Evolutionary conservation across 1,139 yeast species (phyloP).

Genomic region (Kazachstania sp.): DNA sequence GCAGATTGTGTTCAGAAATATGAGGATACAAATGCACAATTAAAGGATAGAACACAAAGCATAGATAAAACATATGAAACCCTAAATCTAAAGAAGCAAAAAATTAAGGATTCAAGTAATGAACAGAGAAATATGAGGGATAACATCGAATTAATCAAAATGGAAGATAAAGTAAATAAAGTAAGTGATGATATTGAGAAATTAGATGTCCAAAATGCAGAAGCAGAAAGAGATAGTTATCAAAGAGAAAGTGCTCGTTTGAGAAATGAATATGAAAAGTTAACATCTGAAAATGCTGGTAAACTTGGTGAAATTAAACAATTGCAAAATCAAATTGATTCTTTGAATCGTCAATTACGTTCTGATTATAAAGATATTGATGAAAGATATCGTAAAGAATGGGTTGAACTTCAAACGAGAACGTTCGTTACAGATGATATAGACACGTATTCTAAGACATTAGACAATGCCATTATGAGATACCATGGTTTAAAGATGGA

Average conservation of each 20-base stretch:
- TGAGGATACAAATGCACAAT: conserved; percentile 12
- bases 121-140: conserved; percentile 48
- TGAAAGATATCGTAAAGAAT: conserved; percentile 54
- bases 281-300: conserved; percentile 66
- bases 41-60: conserved; percentile 12
- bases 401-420: conserved; percentile 71
- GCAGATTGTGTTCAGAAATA: conserved; percentile 12
- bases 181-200: conserved; percentile 35
- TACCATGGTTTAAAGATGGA: conserved; percentile 88
- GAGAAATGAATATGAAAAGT: conserved; percentile 45
- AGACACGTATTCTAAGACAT: conserved; percentile 70
- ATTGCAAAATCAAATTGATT: conserved; percentile 59
- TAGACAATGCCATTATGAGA: conserved; percentile 90
- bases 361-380: conserved; percentile 68
- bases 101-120: conserved; percentile 41
- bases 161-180: conserved; percentile 32
- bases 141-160: conserved; percentile 43
- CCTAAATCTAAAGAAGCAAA: conserved; percentile 31
- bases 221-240: conserved; percentile 52
- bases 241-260: conserved; percentile 49
- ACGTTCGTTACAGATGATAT: conserved; percentile 77
- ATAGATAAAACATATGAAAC: conserved; percentile 16
- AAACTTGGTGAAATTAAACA: conserved; percentile 82
- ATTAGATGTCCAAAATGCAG: conserved; percentile 55
- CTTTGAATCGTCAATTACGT: conserved; percentile 48